Base-by-base conservation (phyloP, 441 rosid genomes). In the Adansonia grandidieri region DNA sequence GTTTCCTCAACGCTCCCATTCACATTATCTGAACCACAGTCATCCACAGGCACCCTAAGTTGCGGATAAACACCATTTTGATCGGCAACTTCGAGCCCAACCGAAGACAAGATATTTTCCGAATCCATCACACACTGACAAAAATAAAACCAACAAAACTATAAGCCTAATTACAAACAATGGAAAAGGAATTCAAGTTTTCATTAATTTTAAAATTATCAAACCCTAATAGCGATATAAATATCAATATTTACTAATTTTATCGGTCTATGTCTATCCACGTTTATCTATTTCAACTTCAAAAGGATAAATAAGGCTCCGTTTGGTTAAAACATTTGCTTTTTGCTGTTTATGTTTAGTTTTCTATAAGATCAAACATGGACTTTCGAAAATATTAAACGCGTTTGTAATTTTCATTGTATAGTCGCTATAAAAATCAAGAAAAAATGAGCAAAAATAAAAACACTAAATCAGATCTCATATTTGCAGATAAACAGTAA, bases 81-180 rank as follows among this genome's bases (percentile, higher is more conserved):
- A 83, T 83, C 85, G 83, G 74, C 81, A 22, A 69, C 71, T 80
- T 90, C 94, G 79, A 77, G 79, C 84, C 88, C 94, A 80, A 78
- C 87, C 71, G 40, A 51, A 17, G 83, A 83, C 58, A 81, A 71
- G 47, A 80, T 24, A 65, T 74, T 80, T 75, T 88, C 90, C 9
- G 86, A 78, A 71, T 94, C 98, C 98, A 96, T 96, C 61, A 45
- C 76, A 72, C 82, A 87, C 91, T 89, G 65, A 79, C 14, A 74
- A 22, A 77, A 50, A 70, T 19, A 80, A 67, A 69, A 51, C 73
- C 74, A 19, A 8, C 40, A 50, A 53, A 47, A 76, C n/a, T 20
- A 44, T 70, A 81, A 81, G 67, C 64, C 72, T 20, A 37, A 11
- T 4, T 4, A 20, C 73, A 80, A 73, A 47, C 78, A 66, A 53